Evolutionary conservation across 2,329 filamentous ascomycete genomes (phyloP).

Genomic region (Teratosphaeria gauchensis): DNA sequence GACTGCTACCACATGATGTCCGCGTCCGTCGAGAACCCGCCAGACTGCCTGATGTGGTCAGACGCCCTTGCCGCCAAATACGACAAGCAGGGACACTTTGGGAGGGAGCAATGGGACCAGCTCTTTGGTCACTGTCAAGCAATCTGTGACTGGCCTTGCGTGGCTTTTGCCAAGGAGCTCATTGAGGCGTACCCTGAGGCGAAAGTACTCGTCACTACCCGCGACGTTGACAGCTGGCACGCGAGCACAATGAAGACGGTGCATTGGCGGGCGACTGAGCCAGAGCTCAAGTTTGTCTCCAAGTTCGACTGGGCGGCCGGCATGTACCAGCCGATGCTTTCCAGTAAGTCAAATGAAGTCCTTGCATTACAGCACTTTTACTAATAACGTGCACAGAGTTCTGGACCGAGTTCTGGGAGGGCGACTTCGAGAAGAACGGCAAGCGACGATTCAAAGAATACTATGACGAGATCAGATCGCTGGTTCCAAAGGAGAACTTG

Average conservation of each 20-base stretch:
- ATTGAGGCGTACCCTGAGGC: constrained; percentile 64
- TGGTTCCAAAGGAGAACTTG: constrained; percentile 40
- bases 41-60: constrained; percentile 60
- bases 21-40: constrained; percentile 57
- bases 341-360: constrained; percentile 28
- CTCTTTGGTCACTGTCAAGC: constrained; percentile 56
- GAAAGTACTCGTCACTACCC: constrained; percentile 59
- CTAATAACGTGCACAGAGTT: constrained; percentile 36
- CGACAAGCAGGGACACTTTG: constrained; percentile 52
- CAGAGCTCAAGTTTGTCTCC: constrained; percentile 47
- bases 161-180: constrained; percentile 59
- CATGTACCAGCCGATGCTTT: constrained; percentile 61
- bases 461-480: constrained; percentile 41
- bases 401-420: constrained; percentile 59
- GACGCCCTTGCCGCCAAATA: constrained; percentile 56
- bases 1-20: constrained; percentile 69
- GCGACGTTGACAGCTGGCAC: constrained; percentile 57
- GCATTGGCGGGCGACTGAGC: constrained; percentile 57
- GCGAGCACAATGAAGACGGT: constrained; percentile 57
- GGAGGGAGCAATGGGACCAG: constrained; percentile 59
- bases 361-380: not conserved
- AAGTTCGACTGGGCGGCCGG: constrained; percentile 53
- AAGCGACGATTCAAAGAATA: constrained; percentile 53
- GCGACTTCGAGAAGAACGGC: constrained; percentile 55
- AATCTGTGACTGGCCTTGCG: constrained; percentile 60